Percentiles rank a stretch among this genome's conserved stretches.
These are phyloP conservation scores for Cucurbita moschata DNA, from an alignment of 306 rosid genomes.

Conservation along the genomic window DNA sequence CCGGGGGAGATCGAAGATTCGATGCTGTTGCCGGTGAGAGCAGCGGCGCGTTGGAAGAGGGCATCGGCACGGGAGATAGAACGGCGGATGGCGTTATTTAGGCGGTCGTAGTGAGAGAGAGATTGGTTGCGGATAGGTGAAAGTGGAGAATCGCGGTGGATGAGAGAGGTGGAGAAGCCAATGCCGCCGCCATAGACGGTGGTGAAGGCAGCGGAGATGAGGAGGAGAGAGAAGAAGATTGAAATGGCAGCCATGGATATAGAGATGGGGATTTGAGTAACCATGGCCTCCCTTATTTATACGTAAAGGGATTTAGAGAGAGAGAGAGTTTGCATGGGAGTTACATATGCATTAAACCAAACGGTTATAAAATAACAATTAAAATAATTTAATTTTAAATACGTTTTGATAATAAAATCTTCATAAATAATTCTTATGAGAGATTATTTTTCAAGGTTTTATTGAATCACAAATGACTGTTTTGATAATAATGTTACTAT, in stretches of 20 bases:
- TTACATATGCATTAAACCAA: too few relatives aligned
- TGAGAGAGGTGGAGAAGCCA: conserved; percentile 18
- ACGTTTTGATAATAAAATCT: too few relatives aligned
- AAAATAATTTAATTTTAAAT: too few relatives aligned
- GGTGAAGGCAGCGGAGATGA: neutral
- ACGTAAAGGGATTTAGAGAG: too few relatives aligned
- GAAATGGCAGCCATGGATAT: neutral
- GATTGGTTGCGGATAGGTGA: conserved; percentile 33
- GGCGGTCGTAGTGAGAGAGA: conserved; percentile 10
- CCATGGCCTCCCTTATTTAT: too few relatives aligned
- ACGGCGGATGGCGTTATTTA: conserved; percentile 27
- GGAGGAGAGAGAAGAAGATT: neutral
- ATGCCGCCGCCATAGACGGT: neutral
- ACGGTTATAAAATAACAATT: too few relatives aligned
- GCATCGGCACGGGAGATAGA: conserved; percentile 17
- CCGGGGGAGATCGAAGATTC: conserved; percentile 9
- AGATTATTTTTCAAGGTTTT: too few relatives aligned
- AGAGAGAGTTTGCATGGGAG: too few relatives aligned
- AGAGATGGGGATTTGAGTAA: neutral
- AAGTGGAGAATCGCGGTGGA: conserved; percentile 36
- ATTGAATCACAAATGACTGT: too few relatives aligned
- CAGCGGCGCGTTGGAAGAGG: neutral
- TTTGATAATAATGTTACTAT: too few relatives aligned
- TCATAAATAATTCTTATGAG: too few relatives aligned
- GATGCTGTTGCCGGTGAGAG: neutral